A percentile compares a stretch with the other conserved stretches of the same genome.
phyloP scores from a whole-genome alignment of 805 yeast genomes.

The Ogataea nonfermentans region DNA sequence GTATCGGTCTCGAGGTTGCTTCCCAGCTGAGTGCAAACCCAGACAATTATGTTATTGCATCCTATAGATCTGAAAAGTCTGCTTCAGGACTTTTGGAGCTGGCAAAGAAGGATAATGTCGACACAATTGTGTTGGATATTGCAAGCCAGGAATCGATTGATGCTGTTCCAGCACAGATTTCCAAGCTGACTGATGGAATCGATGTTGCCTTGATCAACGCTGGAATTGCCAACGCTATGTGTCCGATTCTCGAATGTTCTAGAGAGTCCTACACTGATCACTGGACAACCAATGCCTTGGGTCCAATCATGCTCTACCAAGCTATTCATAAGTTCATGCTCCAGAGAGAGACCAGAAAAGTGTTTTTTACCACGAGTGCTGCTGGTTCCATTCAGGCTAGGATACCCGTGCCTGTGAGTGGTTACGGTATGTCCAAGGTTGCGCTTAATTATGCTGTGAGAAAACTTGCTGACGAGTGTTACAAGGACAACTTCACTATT shows the following conservation, averaged over 20 bases:
- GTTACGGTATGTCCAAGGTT: constrained; percentile 31
- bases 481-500: too few species aligned
- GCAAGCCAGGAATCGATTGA: constrained; percentile 18
- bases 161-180: constrained; percentile 14
- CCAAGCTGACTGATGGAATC: background rate
- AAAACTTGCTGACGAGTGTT: constrained; percentile 27
- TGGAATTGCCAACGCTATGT: background rate
- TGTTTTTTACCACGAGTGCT: background rate
- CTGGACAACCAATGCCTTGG: background rate
- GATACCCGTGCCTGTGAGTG: background rate
- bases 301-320: background rate
- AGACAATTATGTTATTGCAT: constrained; percentile 24
- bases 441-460: constrained; percentile 35
- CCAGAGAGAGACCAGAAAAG: background rate
- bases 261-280: background rate
- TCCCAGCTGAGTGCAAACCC: constrained; percentile 25
- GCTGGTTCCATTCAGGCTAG: background rate
- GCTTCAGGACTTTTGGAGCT: constrained; percentile 19
- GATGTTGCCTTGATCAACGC: background rate
- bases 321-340: background rate
- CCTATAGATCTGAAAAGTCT: constrained; percentile 4
- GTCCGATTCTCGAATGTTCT: background rate
- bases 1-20: constrained; percentile 37
- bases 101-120: constrained; percentile 15
- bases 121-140: constrained; percentile 23